These are phyloP conservation scores for Oldenlandia corymbosa DNA, from an alignment of 257 asterid genomes.

Conservation along the genomic window DNA sequence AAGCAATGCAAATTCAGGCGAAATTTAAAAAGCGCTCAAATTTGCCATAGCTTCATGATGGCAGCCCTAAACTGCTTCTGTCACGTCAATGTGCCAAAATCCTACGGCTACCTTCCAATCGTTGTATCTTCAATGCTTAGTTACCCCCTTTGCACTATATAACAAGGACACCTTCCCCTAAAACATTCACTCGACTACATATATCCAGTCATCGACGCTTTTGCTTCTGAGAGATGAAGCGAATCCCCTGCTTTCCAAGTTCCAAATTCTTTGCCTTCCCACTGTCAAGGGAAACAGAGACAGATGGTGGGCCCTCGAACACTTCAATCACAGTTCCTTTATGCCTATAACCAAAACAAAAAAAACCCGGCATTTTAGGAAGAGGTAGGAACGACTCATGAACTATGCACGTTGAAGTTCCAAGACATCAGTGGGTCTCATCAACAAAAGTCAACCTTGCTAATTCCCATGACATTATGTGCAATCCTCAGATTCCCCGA, in stretches of 20 bases:
- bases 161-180: background rate
- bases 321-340: constrained; percentile 59
- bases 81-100: background rate
- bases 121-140: constrained; percentile 5
- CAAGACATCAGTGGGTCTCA: background rate
- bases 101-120: constrained; percentile 10
- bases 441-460: constrained; percentile 6
- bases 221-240: constrained; percentile 80
- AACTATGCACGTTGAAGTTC: background rate
- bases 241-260: constrained; percentile 91
- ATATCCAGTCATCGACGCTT: constrained; percentile 26
- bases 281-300: constrained; percentile 70
- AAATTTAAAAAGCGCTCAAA: background rate
- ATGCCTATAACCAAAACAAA: constrained; percentile 33
- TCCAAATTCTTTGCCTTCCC: constrained; percentile 67
- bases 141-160: background rate
- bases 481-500: background rate
- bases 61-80: constrained; percentile 1
- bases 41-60: constrained; percentile 12
- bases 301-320: constrained; percentile 55
- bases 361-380: background rate
- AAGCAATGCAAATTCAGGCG: constrained; percentile 6
- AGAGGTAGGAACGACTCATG: background rate
- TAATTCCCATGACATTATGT: background rate
- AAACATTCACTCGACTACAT: background rate